These are phyloP conservation scores for Psidium friedrichsthalianum DNA, from an alignment of 345 rosid genomes.

Conservation along the genomic window DNA sequence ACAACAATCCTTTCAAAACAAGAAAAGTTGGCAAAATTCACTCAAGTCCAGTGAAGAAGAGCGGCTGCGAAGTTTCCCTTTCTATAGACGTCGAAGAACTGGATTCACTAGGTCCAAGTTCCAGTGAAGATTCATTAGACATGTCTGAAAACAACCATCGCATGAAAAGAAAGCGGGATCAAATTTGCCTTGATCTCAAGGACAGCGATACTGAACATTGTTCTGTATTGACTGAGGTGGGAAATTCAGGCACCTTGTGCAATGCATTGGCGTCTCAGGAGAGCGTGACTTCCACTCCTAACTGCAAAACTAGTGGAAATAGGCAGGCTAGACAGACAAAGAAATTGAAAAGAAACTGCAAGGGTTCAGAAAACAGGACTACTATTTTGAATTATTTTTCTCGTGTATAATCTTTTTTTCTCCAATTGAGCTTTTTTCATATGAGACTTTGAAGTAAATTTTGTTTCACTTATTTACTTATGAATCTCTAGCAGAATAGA, in stretches of 20 bases:
- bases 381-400: constrained; percentile 63
- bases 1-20: constrained; percentile 58
- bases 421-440: background rate
- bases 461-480: background rate
- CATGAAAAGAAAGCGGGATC: constrained; percentile 9
- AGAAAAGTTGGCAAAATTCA: constrained; percentile 20
- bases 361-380: constrained; percentile 16
- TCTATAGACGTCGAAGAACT: constrained; percentile 7
- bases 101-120: constrained; percentile 8
- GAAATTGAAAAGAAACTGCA: constrained; percentile 18
- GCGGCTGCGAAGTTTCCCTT: constrained; percentile 9
- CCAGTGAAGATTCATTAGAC: constrained; percentile 1
- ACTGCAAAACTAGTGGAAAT: constrained; percentile 10
- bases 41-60: background rate
- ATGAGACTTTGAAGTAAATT: background rate
- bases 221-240: constrained; percentile 26
- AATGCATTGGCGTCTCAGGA: constrained; percentile 25
- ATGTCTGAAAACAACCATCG: background rate
- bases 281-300: constrained; percentile 42
- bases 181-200: constrained; percentile 2
- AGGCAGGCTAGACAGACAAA: constrained; percentile 15
- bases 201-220: constrained; percentile 5
- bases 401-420: constrained; percentile 8
- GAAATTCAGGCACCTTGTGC: constrained; percentile 1
- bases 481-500: background rate